phyloP scores from a whole-genome alignment of 805 yeast species.

The Cyberlindnera mississippiensis region DNA sequence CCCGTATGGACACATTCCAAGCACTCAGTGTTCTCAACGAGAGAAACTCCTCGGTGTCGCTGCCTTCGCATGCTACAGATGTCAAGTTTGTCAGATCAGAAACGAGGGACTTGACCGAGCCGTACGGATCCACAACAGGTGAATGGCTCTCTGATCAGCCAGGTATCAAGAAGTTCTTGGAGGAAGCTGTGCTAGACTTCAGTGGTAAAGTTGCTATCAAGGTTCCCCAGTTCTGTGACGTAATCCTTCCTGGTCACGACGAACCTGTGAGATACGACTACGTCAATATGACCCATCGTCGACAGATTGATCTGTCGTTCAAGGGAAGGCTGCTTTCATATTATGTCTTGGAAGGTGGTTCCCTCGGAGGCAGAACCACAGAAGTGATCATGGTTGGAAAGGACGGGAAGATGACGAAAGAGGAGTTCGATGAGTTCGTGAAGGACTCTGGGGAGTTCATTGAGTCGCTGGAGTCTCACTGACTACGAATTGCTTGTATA shows the following conservation, averaged over 20 bases:
- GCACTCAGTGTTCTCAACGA: constrained; percentile 45
- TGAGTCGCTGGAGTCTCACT: constrained; percentile 5
- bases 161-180: constrained; percentile 39
- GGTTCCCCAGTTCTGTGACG: constrained; percentile 37
- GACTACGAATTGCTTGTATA: constrained; percentile 4
- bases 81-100: constrained; percentile 34
- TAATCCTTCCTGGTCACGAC: constrained; percentile 36
- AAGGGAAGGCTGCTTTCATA: constrained; percentile 37
- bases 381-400: constrained; percentile 48
- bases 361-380: constrained; percentile 48
- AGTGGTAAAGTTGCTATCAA: constrained; percentile 33
- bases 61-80: constrained; percentile 41
- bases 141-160: constrained; percentile 35
- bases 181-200: constrained; percentile 36
- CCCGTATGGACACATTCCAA: constrained; percentile 33
- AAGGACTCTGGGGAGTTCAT: constrained; percentile 20
- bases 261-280: constrained; percentile 40
- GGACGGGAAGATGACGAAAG: constrained; percentile 12
- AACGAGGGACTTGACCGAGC: constrained; percentile 16
- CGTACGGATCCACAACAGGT: constrained; percentile 12
- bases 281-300: constrained; percentile 39
- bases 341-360: constrained; percentile 52
- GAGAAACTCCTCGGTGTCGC: constrained; percentile 36
- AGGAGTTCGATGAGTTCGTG: constrained; percentile 19
- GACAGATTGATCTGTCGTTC: constrained; percentile 41